Evolutionary conservation across 139 green algal species (phyloP).

Genomic region (Mychonastes homosphaera): DNA sequence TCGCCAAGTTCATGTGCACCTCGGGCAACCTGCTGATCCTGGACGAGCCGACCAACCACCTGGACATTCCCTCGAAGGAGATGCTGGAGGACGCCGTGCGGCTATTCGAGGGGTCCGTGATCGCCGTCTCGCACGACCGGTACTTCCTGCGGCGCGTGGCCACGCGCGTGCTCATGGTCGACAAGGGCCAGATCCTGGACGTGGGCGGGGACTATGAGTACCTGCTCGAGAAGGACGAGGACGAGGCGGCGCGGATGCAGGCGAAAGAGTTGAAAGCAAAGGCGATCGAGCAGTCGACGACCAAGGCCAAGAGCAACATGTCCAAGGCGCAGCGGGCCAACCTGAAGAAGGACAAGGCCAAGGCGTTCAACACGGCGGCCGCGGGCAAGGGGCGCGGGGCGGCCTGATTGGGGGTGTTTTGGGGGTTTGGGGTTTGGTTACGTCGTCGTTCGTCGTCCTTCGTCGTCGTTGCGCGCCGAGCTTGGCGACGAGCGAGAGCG

Average conservation of each 20-base stretch:
- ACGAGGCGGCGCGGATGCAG: conserved; percentile 55
- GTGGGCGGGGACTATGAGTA: conserved; percentile 80
- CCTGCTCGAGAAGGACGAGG: conserved; percentile 80
- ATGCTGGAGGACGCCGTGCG: conserved; percentile 90
- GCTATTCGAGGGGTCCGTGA: conserved; percentile 82
- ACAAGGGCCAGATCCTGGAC: conserved; percentile 10
- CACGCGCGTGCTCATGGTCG: conserved; percentile 71
- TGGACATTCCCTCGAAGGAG: conserved; percentile 99
- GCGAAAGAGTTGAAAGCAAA: conserved; percentile 51
- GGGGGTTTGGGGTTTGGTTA: too few relatives aligned
- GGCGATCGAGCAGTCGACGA: conserved; percentile 58
- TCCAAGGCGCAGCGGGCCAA: conserved; percentile 76
- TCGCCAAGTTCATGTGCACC: conserved; percentile 99
- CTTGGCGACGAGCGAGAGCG: not conserved
- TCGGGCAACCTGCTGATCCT: conserved; percentile 62
- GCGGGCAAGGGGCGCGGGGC: conserved; percentile 15
- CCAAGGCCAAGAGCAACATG: conserved; percentile 87
- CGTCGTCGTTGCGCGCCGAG: not conserved
- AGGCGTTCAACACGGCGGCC: conserved; percentile 25
- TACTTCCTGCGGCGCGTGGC: conserved; percentile 95
- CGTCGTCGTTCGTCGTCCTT: too few relatives aligned
- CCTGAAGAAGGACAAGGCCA: conserved; percentile 34
- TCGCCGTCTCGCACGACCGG: conserved; percentile 93
- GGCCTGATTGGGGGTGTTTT: not conserved
- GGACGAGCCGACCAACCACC: conserved; percentile 93